Conservation (phyloP, 1,284 basidiomycete species). For the Xerocomus subilludens region DNA sequence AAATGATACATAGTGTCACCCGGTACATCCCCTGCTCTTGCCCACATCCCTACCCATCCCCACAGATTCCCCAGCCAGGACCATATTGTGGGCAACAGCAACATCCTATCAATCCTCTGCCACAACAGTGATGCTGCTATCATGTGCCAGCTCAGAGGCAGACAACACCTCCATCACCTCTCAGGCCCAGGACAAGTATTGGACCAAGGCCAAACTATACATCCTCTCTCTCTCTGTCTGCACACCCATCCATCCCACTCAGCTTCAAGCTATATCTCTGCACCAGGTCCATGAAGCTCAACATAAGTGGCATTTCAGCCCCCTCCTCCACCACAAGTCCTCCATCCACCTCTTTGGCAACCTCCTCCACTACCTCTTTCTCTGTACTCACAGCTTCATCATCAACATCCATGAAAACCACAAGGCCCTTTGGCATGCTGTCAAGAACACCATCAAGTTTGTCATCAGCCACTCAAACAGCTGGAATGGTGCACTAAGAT, state of each 20-base stretch:
- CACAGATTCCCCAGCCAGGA: slow-evolving; percentile 81
- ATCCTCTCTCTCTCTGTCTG: slow-evolving; percentile 43
- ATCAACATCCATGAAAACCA: slow-evolving; percentile 79
- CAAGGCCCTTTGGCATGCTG: slow-evolving; percentile 68
- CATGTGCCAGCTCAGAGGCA: slow-evolving; percentile 77
- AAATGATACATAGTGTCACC: slow-evolving; percentile 78
- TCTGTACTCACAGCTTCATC: slow-evolving; percentile 77
- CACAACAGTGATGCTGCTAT: slow-evolving; percentile 72
- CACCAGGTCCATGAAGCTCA: slow-evolving; percentile 76
- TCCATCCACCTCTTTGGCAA: slow-evolving; percentile 80
- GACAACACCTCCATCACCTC: slow-evolving; percentile 67
- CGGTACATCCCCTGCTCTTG: slow-evolving; percentile 57
- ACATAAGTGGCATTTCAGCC: slow-evolving; percentile 82
- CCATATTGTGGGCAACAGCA: slow-evolving; percentile 83
- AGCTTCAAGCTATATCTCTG: slow-evolving; percentile 83
- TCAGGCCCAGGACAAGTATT: slow-evolving; percentile 76
- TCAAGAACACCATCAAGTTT: slow-evolving; percentile 72
- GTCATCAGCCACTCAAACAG: slow-evolving; percentile 83
- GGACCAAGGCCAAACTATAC: slow-evolving; percentile 78
- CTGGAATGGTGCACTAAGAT: slow-evolving; percentile 83
- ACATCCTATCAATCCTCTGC: slow-evolving; percentile 80
- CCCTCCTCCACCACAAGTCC: slow-evolving; percentile 71
- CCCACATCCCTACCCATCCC: slow-evolving; percentile 29
- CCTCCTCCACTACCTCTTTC: slow-evolving; percentile 77
- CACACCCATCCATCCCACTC: slow-evolving; percentile 4